Base-by-base conservation (phyloP, 2,329 filamentous ascomycete species). In the Fusarium vanettenii region DNA sequence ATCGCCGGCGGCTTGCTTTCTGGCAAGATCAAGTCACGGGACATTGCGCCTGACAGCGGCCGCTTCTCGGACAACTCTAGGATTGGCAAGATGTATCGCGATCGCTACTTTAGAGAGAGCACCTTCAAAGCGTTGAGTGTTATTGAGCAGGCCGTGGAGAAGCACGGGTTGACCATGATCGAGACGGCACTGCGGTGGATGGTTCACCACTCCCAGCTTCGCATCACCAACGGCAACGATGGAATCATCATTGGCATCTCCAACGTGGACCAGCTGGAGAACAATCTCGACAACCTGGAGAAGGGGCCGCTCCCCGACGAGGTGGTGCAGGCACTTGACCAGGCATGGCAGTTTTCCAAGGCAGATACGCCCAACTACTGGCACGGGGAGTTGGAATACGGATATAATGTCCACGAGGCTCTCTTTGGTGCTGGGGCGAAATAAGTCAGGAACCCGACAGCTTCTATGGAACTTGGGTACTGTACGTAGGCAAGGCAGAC, bases 1-100 rank as follows among this genome's bases (percentile, higher is more conserved):
- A 86, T 96, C 64, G 94, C 94, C 2, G 94, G 94, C 22, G 94
- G 94, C 2, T 85, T 97, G 14, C 93, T 97, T 82, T 92, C 91
- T 11, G 94, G 94, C 73, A 95, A 95, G 84, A 91, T 94, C 86
- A 94, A 93, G 84, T 89, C 89, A 62, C 84, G 85, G 59, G 92
- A 95, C 75, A 81, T 87, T 45, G 82, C 87, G 25, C 93, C 93
- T 0, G 82, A 85, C 0, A 90, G 92, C 67, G 94, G 94, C 14
- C 90, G 94, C 39, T 97, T 92, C 85, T 92, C 91, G 73, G 86
- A 92, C 76, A 79, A 79, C 41, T 89, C 90, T 16, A 82, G 81
- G 14, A 82, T 81, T 43, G 92, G 92, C 7, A 70, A 75, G 29
- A 85, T 86, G 74, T 95, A 94, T 82, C 90, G 92, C 55, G 82